Percentiles rank a stretch among this genome's conserved stretches.
phyloP scores from a whole-genome alignment of 2,329 filamentous ascomycete genomes.

The Ophiosphaerella narmari region DNA sequence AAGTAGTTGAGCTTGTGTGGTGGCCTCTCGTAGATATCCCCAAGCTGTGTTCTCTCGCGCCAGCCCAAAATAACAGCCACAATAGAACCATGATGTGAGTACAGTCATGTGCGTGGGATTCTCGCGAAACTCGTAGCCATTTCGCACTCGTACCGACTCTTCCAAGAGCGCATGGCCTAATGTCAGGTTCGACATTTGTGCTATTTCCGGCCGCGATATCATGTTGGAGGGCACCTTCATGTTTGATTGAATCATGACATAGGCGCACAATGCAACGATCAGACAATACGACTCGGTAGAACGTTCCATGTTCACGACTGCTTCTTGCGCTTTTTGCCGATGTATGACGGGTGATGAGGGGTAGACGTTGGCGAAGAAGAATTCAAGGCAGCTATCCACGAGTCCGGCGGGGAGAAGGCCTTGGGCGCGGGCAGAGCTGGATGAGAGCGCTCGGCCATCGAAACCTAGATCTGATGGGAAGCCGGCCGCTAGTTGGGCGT shows the following conservation, averaged over 20 bases:
- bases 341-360: slow-evolving; percentile 67
- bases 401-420: slow-evolving; percentile 57
- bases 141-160: slow-evolving; percentile 61
- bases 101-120: slow-evolving; percentile 60
- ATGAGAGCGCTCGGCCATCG: slow-evolving; percentile 49
- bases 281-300: slow-evolving; percentile 63
- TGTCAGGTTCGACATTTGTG: slow-evolving; percentile 48
- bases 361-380: slow-evolving; percentile 66
- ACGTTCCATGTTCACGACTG: slow-evolving; percentile 57
- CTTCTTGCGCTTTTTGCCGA: slow-evolving; percentile 56
- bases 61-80: slow-evolving; percentile 65
- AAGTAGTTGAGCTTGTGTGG: slow-evolving; percentile 63
- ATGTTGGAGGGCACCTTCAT: slow-evolving; percentile 50
- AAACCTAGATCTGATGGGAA: slow-evolving; percentile 44
- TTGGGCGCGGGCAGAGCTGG: slow-evolving; percentile 53
- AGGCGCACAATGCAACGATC: slow-evolving; percentile 56
- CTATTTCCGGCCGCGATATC: slow-evolving; percentile 52
- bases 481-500: slow-evolving; percentile 51
- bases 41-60: slow-evolving; percentile 66
- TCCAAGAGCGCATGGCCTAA: slow-evolving; percentile 62
- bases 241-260: slow-evolving; percentile 56
- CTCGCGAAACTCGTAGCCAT: slow-evolving; percentile 63
- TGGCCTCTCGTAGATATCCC: slow-evolving; percentile 65
- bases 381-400: slow-evolving; percentile 61
- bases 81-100: slow-evolving; percentile 67